Evolutionary conservation across 495 filamentous ascomycete species (phyloP).

Genomic region (Amphirosellinia nigrospora): DNA sequence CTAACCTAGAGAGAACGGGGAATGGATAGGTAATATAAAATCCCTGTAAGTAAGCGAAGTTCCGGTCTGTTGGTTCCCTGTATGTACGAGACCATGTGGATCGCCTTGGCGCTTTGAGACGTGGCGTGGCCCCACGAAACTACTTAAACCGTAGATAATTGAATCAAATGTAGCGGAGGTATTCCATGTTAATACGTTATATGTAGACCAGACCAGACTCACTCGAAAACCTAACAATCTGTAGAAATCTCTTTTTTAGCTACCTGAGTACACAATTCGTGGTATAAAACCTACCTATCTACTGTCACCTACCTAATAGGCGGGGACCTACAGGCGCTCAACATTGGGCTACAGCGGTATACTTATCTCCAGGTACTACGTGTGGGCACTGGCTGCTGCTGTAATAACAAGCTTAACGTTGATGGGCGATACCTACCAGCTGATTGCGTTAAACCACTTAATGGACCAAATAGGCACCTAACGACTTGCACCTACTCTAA

Average conservation of each 20-base stretch:
- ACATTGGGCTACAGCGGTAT: neutral
- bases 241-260: neutral
- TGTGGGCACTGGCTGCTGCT: neutral
- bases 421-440: neutral
- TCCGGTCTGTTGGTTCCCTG: slow-evolving; percentile 2
- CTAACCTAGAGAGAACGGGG: neutral
- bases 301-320: too few species aligned
- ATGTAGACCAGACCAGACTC: neutral
- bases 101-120: neutral
- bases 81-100: neutral
- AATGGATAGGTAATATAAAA: slow-evolving; percentile 2
- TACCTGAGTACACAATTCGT: too few species aligned
- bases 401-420: neutral
- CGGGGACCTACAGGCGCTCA: too few species aligned
- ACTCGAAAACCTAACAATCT: neutral
- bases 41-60: slow-evolving; percentile 2
- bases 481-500: neutral
- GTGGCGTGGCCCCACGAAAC: neutral
- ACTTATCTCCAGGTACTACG: too few species aligned
- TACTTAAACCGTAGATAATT: neutral
- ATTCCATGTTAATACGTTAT: too few species aligned
- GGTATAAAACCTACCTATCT: too few species aligned
- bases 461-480: too few species aligned
- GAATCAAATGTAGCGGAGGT: too few species aligned
- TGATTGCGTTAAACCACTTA: neutral